phyloP scores from a whole-genome alignment of 2,329 filamentous ascomycete genomes.

The Fusarium torulosum region DNA sequence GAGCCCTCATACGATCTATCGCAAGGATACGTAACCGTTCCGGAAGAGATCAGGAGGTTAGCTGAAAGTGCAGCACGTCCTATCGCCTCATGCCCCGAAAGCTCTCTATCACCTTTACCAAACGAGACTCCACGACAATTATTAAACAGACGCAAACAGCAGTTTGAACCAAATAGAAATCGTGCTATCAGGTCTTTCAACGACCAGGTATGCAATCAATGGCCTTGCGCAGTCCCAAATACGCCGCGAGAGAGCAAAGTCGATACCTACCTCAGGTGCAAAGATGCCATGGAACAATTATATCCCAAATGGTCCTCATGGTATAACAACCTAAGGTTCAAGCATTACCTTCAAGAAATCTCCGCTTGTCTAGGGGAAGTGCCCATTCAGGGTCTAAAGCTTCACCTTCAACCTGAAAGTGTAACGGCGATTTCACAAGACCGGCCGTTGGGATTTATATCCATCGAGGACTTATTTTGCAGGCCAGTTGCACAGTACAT shows the following conservation, averaged over 20 bases:
- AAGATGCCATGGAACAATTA: not conserved
- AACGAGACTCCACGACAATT: not conserved
- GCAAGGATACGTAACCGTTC: not conserved
- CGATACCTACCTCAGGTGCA: not conserved
- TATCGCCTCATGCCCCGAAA: not conserved
- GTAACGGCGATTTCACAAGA: not conserved
- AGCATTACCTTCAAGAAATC: constrained; percentile 13
- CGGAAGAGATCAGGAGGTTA: not conserved
- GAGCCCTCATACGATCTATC: not conserved
- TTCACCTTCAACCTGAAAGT: not conserved
- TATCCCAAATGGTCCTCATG: not conserved
- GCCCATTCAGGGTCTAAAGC: not conserved
- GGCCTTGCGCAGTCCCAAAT: not conserved
- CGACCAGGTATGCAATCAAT: not conserved
- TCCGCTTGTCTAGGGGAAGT: constrained; percentile 1
- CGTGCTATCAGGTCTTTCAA: not conserved
- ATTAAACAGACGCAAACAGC: not conserved
- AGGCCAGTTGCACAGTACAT: not conserved
- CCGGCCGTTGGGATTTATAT: constrained; percentile 15
- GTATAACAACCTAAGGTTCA: constrained; percentile 28
- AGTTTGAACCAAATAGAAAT: not conserved
- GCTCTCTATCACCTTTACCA: not conserved
- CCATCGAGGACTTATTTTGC: constrained; percentile 19
- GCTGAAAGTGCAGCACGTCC: not conserved
- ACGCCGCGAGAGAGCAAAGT: not conserved